phyloP scores from a whole-genome alignment of 1,139 yeast species.

The Hyphopichia burtonii region DNA sequence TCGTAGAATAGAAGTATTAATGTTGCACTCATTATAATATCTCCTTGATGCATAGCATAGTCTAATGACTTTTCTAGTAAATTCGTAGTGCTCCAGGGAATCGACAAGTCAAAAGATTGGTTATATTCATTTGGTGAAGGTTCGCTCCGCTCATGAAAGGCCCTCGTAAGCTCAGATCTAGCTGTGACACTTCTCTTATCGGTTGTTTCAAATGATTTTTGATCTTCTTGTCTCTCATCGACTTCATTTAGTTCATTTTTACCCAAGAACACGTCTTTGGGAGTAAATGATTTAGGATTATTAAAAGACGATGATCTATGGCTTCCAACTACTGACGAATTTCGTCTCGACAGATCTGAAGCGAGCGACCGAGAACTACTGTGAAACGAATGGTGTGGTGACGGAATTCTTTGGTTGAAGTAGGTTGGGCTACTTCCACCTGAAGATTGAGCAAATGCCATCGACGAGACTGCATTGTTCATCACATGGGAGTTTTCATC shows the following conservation, averaged over 20 bases:
- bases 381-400: slow-evolving; percentile 4
- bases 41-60: slow-evolving; percentile 64
- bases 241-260: slow-evolving; percentile 10
- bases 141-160: slow-evolving; percentile 17
- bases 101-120: slow-evolving; percentile 2
- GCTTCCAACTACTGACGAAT: slow-evolving; percentile 11
- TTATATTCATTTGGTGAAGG: not conserved
- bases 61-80: slow-evolving; percentile 45
- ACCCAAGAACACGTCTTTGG: not conserved
- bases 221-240: slow-evolving; percentile 10
- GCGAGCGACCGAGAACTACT: slow-evolving; percentile 11
- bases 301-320: not conserved
- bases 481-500: slow-evolving; percentile 44
- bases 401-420: slow-evolving; percentile 10
- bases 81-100: slow-evolving; percentile 34
- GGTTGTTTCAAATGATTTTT: slow-evolving; percentile 4
- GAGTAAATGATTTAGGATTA: not conserved
- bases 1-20: slow-evolving; percentile 57
- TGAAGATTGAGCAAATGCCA: not conserved
- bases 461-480: slow-evolving; percentile 18
- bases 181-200: slow-evolving; percentile 6
- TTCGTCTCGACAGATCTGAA: slow-evolving; percentile 22
- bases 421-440: slow-evolving; percentile 12
- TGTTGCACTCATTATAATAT: slow-evolving; percentile 60
- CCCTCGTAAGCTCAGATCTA: slow-evolving; percentile 34